Conservation (phyloP, 208 protist species). For the Acanthamoeba triangularis region DNA sequence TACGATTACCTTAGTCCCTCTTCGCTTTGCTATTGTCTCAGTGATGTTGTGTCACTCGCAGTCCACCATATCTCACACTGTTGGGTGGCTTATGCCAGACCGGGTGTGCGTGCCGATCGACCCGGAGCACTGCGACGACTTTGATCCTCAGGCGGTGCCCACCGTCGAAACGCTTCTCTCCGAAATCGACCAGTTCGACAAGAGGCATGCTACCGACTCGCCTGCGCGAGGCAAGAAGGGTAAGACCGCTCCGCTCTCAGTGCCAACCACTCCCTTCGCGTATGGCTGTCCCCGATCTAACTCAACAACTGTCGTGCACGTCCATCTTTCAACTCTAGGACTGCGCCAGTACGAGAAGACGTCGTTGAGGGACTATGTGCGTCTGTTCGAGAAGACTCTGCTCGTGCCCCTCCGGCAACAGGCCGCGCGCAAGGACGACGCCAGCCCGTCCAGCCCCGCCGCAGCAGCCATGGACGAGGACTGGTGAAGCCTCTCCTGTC, state of each 20-base stretch:
- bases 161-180: neutral
- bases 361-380: constrained; percentile 25
- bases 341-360: constrained; percentile 42
- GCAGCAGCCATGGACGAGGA: neutral
- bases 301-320: neutral
- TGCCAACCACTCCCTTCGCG: neutral
- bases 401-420: neutral
- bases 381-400: constrained; percentile 37
- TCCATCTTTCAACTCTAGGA: neutral
- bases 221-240: neutral
- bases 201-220: neutral
- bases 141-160: constrained; percentile 45
- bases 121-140: neutral
- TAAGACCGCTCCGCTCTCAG: neutral
- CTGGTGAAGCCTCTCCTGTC: neutral
- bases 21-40: neutral
- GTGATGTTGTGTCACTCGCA: neutral
- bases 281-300: neutral
- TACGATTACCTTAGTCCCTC: neutral
- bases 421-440: neutral
- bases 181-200: constrained; percentile 48
- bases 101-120: constrained; percentile 63
- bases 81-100: neutral
- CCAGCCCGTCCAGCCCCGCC: neutral
- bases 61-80: neutral